phyloP scores from a whole-genome alignment of 2,329 filamentous ascomycete species.

The Chaetomiaceae sp. region DNA sequence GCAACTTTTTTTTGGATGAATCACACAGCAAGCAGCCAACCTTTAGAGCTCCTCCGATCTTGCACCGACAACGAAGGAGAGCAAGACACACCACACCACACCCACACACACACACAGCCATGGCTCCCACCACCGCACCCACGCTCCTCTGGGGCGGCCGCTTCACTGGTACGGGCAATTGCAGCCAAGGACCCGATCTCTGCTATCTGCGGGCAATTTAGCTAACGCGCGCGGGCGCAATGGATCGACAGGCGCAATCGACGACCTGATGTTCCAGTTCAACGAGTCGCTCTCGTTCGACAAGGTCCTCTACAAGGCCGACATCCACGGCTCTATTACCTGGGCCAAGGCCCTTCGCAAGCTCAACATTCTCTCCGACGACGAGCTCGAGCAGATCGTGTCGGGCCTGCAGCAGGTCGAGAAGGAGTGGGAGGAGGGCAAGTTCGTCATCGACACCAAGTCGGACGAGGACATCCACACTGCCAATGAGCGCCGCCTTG shows the following conservation, averaged over 20 bases:
- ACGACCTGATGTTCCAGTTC: conserved; percentile 82
- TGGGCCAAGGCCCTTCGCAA: conserved; percentile 66
- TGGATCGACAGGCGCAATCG: conserved; percentile 59
- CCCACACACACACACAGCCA: conserved; percentile 1
- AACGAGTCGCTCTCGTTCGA: conserved; percentile 80
- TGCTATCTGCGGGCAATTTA: not conserved
- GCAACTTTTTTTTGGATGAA: conserved; percentile 6
- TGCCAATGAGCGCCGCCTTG: conserved; percentile 65
- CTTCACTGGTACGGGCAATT: conserved; percentile 41
- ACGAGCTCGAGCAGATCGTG: conserved; percentile 72
- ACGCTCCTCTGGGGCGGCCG: conserved; percentile 40
- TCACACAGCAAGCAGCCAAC: not conserved
- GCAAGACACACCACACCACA: not conserved
- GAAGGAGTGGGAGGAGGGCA: conserved; percentile 48
- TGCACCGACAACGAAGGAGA: not conserved
- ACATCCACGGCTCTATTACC: conserved; percentile 75
- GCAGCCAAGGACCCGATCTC: not conserved
- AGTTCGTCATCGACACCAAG: conserved; percentile 47
- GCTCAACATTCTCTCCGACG: conserved; percentile 64
- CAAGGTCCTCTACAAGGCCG: conserved; percentile 70
- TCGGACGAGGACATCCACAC: conserved; percentile 62
- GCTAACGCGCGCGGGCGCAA: conserved; percentile 6
- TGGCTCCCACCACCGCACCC: conserved; percentile 17
- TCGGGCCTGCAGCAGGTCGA: conserved; percentile 57
- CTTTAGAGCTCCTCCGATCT: not conserved